Evolutionary conservation across 495 filamentous ascomycete genomes (phyloP), one percentile per base, ranked within the genome.

Genomic region (Darksidea phi): DNA sequence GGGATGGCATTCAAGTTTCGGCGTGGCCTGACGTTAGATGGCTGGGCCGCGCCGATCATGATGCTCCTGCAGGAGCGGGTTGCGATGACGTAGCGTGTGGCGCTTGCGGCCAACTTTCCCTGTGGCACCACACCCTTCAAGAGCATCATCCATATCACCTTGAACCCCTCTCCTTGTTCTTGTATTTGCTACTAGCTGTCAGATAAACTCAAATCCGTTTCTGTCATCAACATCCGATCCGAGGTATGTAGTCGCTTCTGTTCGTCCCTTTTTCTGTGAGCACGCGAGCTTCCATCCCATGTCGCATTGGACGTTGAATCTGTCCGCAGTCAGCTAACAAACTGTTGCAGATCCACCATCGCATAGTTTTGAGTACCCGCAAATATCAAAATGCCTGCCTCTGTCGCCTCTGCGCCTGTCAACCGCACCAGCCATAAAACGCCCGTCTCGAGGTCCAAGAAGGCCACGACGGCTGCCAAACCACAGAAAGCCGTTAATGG

Each of bases 361-460:
- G 15, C 41, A 5, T 10, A 32, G 28, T 43, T 3, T 13, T 15
- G 15, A 43, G 5, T 15, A 4, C 5, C 13, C 13, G 5, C 18
- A 41, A 7, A 49, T 32, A 32, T 45, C 50, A 52, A 17, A 47
- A 61, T 61, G 56, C 56, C 57, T 12, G 47, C 60, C 54, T 57
- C 54, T 0, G 52, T 61, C 21, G 53, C 63, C 15, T 59, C 54
- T 10, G 57, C 63, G 1, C 63, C 63, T 12, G 57, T 61, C 49
- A 24, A 66, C 38, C 63, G 63, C 63, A 66, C 63, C 18, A 25
- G 21, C 36, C 32, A 28, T 23, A 56, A 53, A 26, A 48, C 63
- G 10, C 28, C 63, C 23, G 60, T 47, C 17, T 63, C 60, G 34
- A 28, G 60, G 24, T 17, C 60, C 13, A 57, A 63, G 48, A 45